phyloP scores from a whole-genome alignment of 2,329 filamentous ascomycete genomes.

The Claviceps quebecensis region DNA sequence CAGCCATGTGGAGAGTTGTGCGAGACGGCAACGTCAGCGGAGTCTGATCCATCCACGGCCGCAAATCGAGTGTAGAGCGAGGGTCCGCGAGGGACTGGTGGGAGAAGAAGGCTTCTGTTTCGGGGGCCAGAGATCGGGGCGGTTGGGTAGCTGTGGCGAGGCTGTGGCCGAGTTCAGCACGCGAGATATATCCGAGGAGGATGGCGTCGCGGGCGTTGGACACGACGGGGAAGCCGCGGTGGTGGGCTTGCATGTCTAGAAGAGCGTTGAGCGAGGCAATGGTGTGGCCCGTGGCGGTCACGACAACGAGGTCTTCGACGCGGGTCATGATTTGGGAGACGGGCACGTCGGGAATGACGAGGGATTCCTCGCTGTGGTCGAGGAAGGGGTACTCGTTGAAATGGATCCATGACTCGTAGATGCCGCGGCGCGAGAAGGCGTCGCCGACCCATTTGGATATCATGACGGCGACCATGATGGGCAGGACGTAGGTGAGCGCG shows the following conservation, averaged over 20 bases:
- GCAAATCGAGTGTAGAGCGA: constrained; percentile 64
- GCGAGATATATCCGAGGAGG: constrained; percentile 84
- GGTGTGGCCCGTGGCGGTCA: constrained; percentile 79
- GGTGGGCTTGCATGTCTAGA: constrained; percentile 60
- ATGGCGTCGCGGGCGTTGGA: constrained; percentile 62
- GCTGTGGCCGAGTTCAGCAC: constrained; percentile 77
- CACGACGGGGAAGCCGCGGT: constrained; percentile 86
- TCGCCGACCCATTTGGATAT: constrained; percentile 97
- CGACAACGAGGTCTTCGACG: constrained; percentile 76
- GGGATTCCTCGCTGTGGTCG: constrained; percentile 68
- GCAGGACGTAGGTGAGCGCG: constrained; percentile 87
- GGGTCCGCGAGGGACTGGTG: constrained; percentile 74
- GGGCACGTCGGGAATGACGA: constrained; percentile 67
- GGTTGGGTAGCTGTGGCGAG: constrained; percentile 40
- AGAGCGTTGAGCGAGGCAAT: constrained; percentile 60
- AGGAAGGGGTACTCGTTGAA: constrained; percentile 93
- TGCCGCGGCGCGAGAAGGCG: constrained; percentile 79
- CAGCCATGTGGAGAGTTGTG: constrained; percentile 67
- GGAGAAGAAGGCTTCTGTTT: constrained; percentile 71
- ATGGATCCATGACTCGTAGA: constrained; percentile 97
- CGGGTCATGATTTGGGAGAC: constrained; percentile 86
- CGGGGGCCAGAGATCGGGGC: constrained; percentile 47
- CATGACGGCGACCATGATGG: constrained; percentile 99
- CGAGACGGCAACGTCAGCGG: constrained; percentile 76
- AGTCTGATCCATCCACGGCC: constrained; percentile 98